phyloP scores from a whole-genome alignment of 768 basidiomycete species.

The Boletus reticulatus region DNA sequence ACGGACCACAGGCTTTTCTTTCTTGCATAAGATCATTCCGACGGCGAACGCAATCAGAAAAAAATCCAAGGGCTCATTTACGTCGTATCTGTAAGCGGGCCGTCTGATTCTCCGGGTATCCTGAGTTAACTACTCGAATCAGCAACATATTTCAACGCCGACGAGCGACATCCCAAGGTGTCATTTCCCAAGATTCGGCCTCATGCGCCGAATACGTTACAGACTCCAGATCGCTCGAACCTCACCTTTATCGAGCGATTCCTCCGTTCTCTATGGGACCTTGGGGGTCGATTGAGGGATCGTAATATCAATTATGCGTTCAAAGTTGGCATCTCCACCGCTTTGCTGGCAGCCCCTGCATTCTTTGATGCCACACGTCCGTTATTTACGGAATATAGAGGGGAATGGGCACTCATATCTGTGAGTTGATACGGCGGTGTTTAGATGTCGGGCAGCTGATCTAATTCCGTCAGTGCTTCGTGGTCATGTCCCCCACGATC shows the following conservation, averaged over 20 bases:
- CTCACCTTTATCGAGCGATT: conserved; percentile 61
- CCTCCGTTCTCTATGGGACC: conserved; percentile 69
- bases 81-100: conserved; percentile 43
- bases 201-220: conserved; percentile 83
- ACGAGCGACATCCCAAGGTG: conserved; percentile 47
- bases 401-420: conserved; percentile 96
- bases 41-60: conserved; percentile 13
- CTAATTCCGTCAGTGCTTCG: conserved; percentile 53
- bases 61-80: conserved; percentile 19
- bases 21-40: conserved; percentile 19
- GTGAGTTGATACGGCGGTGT: conserved; percentile 41
- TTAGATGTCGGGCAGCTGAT: conserved; percentile 7
- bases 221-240: conserved; percentile 64
- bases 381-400: conserved; percentile 76
- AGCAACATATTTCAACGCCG: conserved; percentile 56
- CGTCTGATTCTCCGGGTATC: background rate
- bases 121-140: conserved; percentile 3
- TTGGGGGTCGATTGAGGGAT: conserved; percentile 63
- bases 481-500: conserved; percentile 89
- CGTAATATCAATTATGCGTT: conserved; percentile 83
- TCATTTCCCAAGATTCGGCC: conserved; percentile 80
- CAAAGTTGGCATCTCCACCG: conserved; percentile 82
- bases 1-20: conserved; percentile 23
- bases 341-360: conserved; percentile 82
- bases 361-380: conserved; percentile 80